Evolutionary conservation across 495 filamentous ascomycete genomes (phyloP), one percentile per base, ranked within the genome.

Genomic region (Trichoderma reesei): DNA sequence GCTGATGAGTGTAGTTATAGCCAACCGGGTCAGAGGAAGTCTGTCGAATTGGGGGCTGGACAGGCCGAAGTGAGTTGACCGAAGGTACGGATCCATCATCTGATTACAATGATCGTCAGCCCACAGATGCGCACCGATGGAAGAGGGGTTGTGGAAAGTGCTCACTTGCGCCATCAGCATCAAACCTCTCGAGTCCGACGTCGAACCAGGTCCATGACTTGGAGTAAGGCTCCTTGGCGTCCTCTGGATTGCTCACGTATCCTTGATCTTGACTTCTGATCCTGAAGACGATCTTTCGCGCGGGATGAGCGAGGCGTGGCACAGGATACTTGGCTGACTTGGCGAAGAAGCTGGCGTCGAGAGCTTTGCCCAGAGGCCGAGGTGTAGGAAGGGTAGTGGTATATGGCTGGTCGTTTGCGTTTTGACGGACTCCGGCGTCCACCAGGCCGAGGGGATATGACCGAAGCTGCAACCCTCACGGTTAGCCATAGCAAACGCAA

Each of bases 131-230:
- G 5, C 26, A 1, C 26, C 26, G 0, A 26, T 26, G 34, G 59
- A 10, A 16, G 10, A 11, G 16, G 7, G 33, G 59, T 10, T 18
- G 20, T 60, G 20, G 18, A 13, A 37, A 37, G 20, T 42, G 38
- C 70, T 59, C 63, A 74, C 70, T 51, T 14, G 61, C 34, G 14
- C 71, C 67, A 0, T 64, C 51, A 60, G 63, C 63, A 41, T 75
- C 72, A 54, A 81, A 74, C 14, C 77, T 73, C 59, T 84, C 81
- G 18, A 82, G 65, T 0, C 86, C 85, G 4, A 77, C 81, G 54
- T 89, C 88, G 67, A 90, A 90, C 88, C 88, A 92, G 0, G 87
- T 90, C 71, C 74, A 88, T 0, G 86, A 86, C 14, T 68, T 73
- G 5, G 73, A 64, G 67, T 83, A 90, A n/a, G 79, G 83, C 46